Evolutionary conservation across 768 basidiomycete genomes (phyloP), one percentile per base, ranked within the genome.

Genomic region (Suillus clintonianus): DNA sequence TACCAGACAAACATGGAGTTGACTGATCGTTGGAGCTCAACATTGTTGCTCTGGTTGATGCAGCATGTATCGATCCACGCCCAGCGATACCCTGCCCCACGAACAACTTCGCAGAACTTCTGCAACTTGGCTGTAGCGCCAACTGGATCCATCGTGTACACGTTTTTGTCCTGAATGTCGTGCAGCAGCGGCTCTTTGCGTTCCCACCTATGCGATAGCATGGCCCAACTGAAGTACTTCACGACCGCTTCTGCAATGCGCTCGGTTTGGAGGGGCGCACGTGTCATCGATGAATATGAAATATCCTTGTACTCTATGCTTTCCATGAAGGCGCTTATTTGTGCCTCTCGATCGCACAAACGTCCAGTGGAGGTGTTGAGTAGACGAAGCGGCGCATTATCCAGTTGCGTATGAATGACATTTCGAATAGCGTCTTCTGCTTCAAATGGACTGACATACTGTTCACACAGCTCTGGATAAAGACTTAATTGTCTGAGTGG

Each of bases 1-100:
- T 66, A 66, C 65, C 65, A 66, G 19, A n/a, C n/a, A 45, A 64
- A 66, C 65, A 64, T 66, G 22, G 65, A 64, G 15, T 47, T 42
- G 22, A 64, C 45, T 43, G 42, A 43, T 43, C 8, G 17, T 43
- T 43, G 42, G 17, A 43, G 17, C 15, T 43, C 42, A 19, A 19
- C 9, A 17, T 19, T 43, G 42, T 43, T 19, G 7, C 5, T 43
- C 42, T 43, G 42, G 42, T 43, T 7, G 4, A 43, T 43, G 42
- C 42, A 43, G 19, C 42, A 43, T 17, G 42, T n/a, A 19, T 43
- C 42, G 8, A 19, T 19, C 42, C 42, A 43, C 42, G 42, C 42
- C 42, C 42, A 43, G 19, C 17, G 42, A 43, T 48, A 19, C 19
- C 42, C 42, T 19, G 42, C 19, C n/a, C 2, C 42, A 7, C 42